phyloP scores from a whole-genome alignment of 768 basidiomycete species.

The Leccinum sublutescens region DNA sequence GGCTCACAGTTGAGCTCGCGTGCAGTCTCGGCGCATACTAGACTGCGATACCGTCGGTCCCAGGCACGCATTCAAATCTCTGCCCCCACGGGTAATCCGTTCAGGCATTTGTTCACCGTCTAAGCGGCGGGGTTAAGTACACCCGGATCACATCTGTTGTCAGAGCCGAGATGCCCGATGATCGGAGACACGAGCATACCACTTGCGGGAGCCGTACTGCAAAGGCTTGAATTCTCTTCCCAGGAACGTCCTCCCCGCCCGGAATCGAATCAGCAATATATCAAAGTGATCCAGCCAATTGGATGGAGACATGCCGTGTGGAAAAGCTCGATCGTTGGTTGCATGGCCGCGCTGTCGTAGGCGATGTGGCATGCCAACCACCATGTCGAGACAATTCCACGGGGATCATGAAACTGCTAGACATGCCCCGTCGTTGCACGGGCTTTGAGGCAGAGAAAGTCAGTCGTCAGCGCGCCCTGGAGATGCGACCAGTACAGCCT shows the following conservation, averaged over 20 bases:
- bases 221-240: constrained; percentile 50
- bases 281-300: background rate
- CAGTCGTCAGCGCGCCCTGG: background rate
- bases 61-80: constrained; percentile 80
- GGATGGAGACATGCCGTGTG: constrained; percentile 48
- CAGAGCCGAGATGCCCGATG: background rate
- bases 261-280: constrained; percentile 63
- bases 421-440: constrained; percentile 86
- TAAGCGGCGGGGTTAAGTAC: constrained; percentile 39
- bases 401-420: constrained; percentile 4
- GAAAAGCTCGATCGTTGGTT: constrained; percentile 79
- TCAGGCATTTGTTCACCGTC: constrained; percentile 77
- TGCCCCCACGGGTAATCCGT: constrained; percentile 83
- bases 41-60: constrained; percentile 77
- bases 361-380: constrained; percentile 67
- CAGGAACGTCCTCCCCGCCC: constrained; percentile 85
- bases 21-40: constrained; percentile 86
- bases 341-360: constrained; percentile 67
- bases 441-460: constrained; percentile 86
- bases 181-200: constrained; percentile 9
- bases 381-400: background rate
- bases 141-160: constrained; percentile 64
- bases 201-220: constrained; percentile 47
- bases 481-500: constrained; percentile 37
- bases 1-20: constrained; percentile 27